Percentiles rank a stretch among this genome's conserved stretches.
phyloP scores from a whole-genome alignment of 805 yeast species.

The Saitoella complicata region DNA sequence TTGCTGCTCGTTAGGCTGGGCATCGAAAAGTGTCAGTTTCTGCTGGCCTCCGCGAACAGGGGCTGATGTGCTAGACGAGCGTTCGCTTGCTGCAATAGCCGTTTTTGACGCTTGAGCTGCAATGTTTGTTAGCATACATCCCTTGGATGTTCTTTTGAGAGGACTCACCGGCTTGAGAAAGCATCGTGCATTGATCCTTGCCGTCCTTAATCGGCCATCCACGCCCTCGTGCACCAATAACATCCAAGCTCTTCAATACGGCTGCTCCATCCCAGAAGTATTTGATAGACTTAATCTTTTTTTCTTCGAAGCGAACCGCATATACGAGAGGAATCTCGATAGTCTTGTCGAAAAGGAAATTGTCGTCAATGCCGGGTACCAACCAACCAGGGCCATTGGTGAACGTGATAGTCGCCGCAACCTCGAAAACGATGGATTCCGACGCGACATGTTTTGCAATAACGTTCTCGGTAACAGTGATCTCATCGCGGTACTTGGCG shows the following conservation, averaged over 20 bases:
- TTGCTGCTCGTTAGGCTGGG: no score
- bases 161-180: no score
- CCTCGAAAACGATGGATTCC: slow-evolving; percentile 15
- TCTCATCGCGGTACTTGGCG: slow-evolving; percentile 1
- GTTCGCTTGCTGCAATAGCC: no score
- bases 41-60: no score
- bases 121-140: no score
- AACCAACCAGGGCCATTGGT: slow-evolving; percentile 15
- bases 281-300: slow-evolving; percentile 11
- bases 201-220: slow-evolving; percentile 17
- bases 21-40: no score
- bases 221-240: slow-evolving; percentile 18
- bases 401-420: slow-evolving; percentile 14
- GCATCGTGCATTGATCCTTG: slow-evolving; percentile 7
- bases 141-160: no score
- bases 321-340: slow-evolving; percentile 12
- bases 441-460: slow-evolving; percentile 9
- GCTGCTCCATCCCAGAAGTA: slow-evolving; percentile 18
- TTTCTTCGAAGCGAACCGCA: slow-evolving; percentile 4
- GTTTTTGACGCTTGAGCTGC: no score
- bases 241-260: slow-evolving; percentile 16
- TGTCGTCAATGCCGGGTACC: slow-evolving; percentile 15
- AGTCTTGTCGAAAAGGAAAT: slow-evolving; percentile 16
- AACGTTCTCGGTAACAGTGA: slow-evolving; percentile 7
- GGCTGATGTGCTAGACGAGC: no score